phyloP scores from a whole-genome alignment of 2,329 filamentous ascomycete genomes.

The Monilinia vaccinii-corymbosi region DNA sequence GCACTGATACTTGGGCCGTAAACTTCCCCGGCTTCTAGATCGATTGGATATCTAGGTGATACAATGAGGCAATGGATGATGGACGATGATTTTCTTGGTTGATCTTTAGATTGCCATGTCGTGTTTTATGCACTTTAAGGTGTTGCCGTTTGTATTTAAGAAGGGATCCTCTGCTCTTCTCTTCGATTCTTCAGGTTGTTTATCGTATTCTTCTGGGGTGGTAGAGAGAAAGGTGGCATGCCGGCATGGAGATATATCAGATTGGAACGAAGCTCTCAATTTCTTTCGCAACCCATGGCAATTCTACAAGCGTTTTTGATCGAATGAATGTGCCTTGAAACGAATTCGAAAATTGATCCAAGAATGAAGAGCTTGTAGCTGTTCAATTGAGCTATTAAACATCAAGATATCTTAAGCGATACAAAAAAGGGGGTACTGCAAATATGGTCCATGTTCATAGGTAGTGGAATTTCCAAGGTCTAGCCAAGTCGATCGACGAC shows the following conservation, averaged over 20 bases:
- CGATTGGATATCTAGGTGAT: background rate
- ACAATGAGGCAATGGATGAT: background rate
- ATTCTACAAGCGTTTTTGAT: no score
- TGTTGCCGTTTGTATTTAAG: background rate
- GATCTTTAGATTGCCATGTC: background rate
- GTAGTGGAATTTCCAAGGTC: no score
- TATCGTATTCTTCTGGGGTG: background rate
- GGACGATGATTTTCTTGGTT: background rate
- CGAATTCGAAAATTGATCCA: no score
- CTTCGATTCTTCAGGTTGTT: background rate
- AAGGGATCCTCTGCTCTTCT: background rate
- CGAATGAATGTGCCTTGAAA: no score
- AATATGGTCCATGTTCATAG: no score
- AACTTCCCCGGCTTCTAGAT: constrained; percentile 5
- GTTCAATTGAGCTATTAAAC: no score
- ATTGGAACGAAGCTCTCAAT: no score
- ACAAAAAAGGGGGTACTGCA: no score
- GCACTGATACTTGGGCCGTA: constrained; percentile 2
- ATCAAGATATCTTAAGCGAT: no score
- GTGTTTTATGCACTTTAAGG: background rate
- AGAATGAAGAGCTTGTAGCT: no score
- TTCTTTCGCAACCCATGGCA: background rate
- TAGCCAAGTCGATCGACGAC: no score
- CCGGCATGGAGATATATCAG: background rate
- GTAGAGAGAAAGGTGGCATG: background rate